Evolutionary conservation across 2,329 filamentous ascomycete genomes (phyloP).

Genomic region (Alternaria hordeiaustralica): DNA sequence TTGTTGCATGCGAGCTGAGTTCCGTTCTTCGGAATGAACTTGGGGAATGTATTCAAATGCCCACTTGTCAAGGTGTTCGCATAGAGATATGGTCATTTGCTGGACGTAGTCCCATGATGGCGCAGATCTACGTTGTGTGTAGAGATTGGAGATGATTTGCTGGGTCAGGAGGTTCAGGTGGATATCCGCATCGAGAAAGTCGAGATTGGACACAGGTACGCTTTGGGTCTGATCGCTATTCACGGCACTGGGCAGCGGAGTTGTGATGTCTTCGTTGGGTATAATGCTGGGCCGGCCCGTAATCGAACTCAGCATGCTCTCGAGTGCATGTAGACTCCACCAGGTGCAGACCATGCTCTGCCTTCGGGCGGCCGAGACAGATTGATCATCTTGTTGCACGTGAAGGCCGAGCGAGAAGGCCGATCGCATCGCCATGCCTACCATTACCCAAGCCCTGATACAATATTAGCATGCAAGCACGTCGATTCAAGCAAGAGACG

Average conservation of each 20-base stretch:
- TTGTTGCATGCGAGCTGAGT: conserved; percentile 13
- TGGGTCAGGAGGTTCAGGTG: conserved; percentile 10
- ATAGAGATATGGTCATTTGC: conserved; percentile 27
- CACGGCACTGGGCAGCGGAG: conserved; percentile 23
- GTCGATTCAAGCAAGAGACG: background rate
- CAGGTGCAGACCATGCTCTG: conserved; percentile 43
- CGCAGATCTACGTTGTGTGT: conserved; percentile 34
- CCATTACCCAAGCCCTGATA: conserved; percentile 41
- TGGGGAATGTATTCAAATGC: conserved; percentile 14
- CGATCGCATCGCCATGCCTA: conserved; percentile 41
- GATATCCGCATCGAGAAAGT: conserved; percentile 12
- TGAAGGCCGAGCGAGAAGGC: conserved; percentile 43
- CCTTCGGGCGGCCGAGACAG: conserved; percentile 20
- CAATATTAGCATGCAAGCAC: conserved; percentile 11
- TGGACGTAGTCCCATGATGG: conserved; percentile 43
- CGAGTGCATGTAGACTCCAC: conserved; percentile 46
- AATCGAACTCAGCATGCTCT: conserved; percentile 41
- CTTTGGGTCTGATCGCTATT: background rate
- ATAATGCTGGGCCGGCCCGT: conserved; percentile 47
- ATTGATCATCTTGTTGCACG: conserved; percentile 32
- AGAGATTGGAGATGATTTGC: conserved; percentile 26
- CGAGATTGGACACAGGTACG: background rate
- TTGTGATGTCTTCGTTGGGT: conserved; percentile 33
- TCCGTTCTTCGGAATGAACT: background rate
- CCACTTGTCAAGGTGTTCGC: conserved; percentile 38